Evolutionary conservation across 192 early-diverging fungal genomes (phyloP).

Genomic region (Linnemannia hyalina): DNA sequence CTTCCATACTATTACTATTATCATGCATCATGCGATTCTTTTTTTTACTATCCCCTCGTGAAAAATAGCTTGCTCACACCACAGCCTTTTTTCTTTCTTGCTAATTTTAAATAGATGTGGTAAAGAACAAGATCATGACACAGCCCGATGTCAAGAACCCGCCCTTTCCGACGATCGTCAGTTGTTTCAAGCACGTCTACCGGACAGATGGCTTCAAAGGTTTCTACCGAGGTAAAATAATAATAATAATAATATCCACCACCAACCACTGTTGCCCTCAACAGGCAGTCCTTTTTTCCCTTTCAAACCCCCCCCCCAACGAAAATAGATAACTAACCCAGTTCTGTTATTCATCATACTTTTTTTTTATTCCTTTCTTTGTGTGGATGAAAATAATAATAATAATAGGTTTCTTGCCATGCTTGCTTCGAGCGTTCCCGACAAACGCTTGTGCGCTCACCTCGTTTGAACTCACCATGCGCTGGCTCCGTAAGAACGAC

Average conservation of each 20-base stretch:
- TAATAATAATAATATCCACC: no score
- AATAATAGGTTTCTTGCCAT: constrained; percentile 81
- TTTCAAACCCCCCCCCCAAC: no score
- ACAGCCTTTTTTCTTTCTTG: no score
- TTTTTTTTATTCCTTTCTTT: not conserved
- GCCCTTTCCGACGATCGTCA: constrained; percentile 68
- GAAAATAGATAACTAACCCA: no score
- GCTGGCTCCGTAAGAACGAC: constrained; percentile 44
- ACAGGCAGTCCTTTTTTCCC: no score
- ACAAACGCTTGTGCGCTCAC: constrained; percentile 96
- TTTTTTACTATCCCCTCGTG: not conserved
- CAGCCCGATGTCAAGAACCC: constrained; percentile 81
- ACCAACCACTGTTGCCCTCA: no score
- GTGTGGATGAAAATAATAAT: no score
- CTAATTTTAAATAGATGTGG: constrained; percentile 69
- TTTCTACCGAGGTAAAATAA: constrained; percentile 81
- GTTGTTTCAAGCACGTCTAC: constrained; percentile 70
- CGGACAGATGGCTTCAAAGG: constrained; percentile 81
- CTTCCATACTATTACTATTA: no score
- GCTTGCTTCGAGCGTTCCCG: constrained; percentile 93
- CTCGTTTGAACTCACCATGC: constrained; percentile 84
- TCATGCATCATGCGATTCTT: no score
- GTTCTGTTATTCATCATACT: not conserved
- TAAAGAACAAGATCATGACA: constrained; percentile 96
- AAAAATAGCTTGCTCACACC: no score